Conservation (phyloP, 108 stramenopile genomes). For the Conticribra weissflogii region DNA sequence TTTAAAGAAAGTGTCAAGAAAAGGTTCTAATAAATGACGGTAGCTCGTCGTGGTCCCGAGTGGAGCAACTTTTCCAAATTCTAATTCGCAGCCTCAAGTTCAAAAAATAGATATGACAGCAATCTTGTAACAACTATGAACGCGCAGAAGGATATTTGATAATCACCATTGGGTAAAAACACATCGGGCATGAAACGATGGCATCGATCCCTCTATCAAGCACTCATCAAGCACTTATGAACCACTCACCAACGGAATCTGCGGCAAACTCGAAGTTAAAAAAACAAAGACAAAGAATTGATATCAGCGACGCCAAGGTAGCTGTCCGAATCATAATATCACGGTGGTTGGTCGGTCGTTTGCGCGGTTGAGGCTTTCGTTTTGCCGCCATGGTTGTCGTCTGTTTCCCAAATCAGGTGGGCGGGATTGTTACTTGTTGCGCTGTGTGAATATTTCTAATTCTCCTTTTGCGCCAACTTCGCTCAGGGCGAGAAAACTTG, state of each 20-base stretch:
- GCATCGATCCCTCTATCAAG: slow-evolving; percentile 1
- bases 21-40: no score
- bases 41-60: no score
- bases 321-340: slow-evolving; percentile 3
- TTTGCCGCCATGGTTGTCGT: slow-evolving; percentile 17
- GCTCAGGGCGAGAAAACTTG: no score
- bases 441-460: no score
- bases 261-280: slow-evolving; percentile 9
- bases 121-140: not conserved
- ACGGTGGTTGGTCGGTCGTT: slow-evolving; percentile 6
- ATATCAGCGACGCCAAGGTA: slow-evolving; percentile 1
- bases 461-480: no score
- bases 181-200: slow-evolving; percentile 4
- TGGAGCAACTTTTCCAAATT: no score
- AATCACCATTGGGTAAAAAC: not conserved
- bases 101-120: no score
- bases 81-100: no score
- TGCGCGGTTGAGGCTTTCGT: slow-evolving; percentile 22
- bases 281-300: slow-evolving; percentile 3
- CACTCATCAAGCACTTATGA: no score
- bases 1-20: no score
- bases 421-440: no score
- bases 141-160: not conserved
- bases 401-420: no score
- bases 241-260: slow-evolving; percentile 23